These are phyloP conservation scores for Exophiala bonariae DNA, from an alignment of 2,329 filamentous ascomycete species.

Conservation along the genomic window DNA sequence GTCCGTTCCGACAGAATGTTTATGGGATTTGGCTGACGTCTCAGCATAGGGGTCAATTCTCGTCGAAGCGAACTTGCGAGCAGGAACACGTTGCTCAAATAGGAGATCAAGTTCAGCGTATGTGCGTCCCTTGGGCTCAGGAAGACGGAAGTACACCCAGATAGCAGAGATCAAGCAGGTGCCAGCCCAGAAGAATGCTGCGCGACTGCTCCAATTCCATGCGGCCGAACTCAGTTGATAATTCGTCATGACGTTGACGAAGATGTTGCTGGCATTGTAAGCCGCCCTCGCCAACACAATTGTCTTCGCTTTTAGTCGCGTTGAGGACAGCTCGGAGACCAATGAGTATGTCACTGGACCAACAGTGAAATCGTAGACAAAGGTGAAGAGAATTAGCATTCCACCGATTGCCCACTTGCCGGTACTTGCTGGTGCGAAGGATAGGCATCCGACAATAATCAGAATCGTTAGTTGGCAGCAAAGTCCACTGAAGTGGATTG, in stretches of 20 bases:
- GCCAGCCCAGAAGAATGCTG: slow-evolving; percentile 41
- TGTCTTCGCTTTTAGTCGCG: slow-evolving; percentile 54
- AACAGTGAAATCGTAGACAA: slow-evolving; percentile 56
- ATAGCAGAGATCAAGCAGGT: slow-evolving; percentile 32
- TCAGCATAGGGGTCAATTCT: slow-evolving; percentile 28
- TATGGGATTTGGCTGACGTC: not conserved
- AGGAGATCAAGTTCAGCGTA: slow-evolving; percentile 44
- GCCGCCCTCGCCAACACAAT: slow-evolving; percentile 52
- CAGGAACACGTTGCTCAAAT: slow-evolving; percentile 39
- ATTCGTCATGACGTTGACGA: slow-evolving; percentile 30
- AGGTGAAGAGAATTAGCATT: slow-evolving; percentile 54
- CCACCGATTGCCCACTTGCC: slow-evolving; percentile 41
- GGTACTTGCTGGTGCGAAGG: slow-evolving; percentile 26
- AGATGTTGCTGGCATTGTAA: slow-evolving; percentile 43
- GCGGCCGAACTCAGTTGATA: slow-evolving; percentile 30
- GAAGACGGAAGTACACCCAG: slow-evolving; percentile 45
- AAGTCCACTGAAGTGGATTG: slow-evolving; percentile 37
- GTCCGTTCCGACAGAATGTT: not conserved
- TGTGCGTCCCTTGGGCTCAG: slow-evolving; percentile 42
- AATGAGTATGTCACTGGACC: slow-evolving; percentile 55
- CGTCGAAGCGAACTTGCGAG: slow-evolving; percentile 37
- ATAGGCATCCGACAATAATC: slow-evolving; percentile 30
- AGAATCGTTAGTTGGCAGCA: slow-evolving; percentile 29
- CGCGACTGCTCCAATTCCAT: slow-evolving; percentile 38
- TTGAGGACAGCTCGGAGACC: slow-evolving; percentile 54